phyloP scores from a whole-genome alignment of 768 basidiomycete species.

The Tricholoma sp. region DNA sequence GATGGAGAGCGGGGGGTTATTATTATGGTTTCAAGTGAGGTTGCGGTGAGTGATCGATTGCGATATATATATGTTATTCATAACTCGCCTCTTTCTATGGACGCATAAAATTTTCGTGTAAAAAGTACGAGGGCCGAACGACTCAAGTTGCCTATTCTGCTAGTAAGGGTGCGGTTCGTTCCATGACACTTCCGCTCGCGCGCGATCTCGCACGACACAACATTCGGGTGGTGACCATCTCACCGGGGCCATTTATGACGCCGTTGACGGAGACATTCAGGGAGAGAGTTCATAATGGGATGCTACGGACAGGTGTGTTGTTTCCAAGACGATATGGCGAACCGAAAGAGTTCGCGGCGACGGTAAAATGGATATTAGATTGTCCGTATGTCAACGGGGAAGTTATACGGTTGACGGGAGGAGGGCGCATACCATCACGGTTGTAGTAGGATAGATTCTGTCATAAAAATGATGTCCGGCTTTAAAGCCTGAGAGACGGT shows the following conservation, averaged over 20 bases:
- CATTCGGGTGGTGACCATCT: slow-evolving; percentile 51
- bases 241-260: slow-evolving; percentile 48
- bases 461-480: not conserved
- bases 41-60: slow-evolving; percentile 34
- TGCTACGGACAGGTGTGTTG: slow-evolving; percentile 33
- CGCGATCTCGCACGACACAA: slow-evolving; percentile 51
- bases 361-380: slow-evolving; percentile 45
- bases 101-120: not conserved
- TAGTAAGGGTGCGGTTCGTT: slow-evolving; percentile 49
- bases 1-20: slow-evolving; percentile 58
- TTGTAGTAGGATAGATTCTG: not conserved
- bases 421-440: slow-evolving; percentile 30
- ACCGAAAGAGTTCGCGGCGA: slow-evolving; percentile 45
- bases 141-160: slow-evolving; percentile 56
- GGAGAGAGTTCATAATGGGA: slow-evolving; percentile 27
- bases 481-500: not conserved
- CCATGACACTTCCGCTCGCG: slow-evolving; percentile 58
- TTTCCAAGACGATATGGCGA: slow-evolving; percentile 45
- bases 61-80: not conserved
- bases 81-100: not conserved
- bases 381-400: slow-evolving; percentile 54
- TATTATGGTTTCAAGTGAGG: slow-evolving; percentile 51
- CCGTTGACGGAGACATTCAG: slow-evolving; percentile 36
- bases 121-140: slow-evolving; percentile 50
- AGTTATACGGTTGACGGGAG: slow-evolving; percentile 42